phyloP scores from a whole-genome alignment of 1,139 yeast species.

The Pneumocystis jirovecii region DNA sequence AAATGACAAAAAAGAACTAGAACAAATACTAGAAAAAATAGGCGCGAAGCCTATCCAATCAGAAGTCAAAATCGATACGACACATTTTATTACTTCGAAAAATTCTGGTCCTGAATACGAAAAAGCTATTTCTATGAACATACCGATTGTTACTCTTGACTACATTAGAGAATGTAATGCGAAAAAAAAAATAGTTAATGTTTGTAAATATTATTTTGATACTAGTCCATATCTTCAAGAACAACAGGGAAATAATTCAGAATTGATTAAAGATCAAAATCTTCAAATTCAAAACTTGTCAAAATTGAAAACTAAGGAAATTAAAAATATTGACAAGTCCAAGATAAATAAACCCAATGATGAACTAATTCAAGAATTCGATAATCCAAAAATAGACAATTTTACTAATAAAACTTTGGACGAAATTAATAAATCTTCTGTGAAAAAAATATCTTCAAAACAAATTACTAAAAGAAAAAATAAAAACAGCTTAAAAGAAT shows the following conservation, averaged over 20 bases:
- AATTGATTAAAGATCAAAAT: neutral
- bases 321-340: neutral
- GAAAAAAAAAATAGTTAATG: conserved; percentile 85
- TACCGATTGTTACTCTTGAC: conserved; percentile 91
- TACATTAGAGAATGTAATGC: conserved; percentile 91
- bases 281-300: too few relatives aligned
- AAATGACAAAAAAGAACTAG: conserved; percentile 32
- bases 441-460: neutral
- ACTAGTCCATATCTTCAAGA: conserved; percentile 18
- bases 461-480: neutral
- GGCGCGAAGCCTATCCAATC: conserved; percentile 75
- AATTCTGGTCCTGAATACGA: conserved; percentile 49
- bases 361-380: neutral
- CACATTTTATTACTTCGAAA: conserved; percentile 79
- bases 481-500: neutral
- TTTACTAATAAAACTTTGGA: neutral
- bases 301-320: too few relatives aligned
- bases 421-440: neutral
- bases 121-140: conserved; percentile 72
- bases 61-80: conserved; percentile 72
- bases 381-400: neutral
- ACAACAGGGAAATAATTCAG: neutral
- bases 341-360: neutral
- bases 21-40: conserved; percentile 25
- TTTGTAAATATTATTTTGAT: conserved; percentile 61